These are phyloP conservation scores for Penicillium expansum DNA, from an alignment of 2,329 filamentous ascomycete genomes.

Conservation along the genomic window DNA sequence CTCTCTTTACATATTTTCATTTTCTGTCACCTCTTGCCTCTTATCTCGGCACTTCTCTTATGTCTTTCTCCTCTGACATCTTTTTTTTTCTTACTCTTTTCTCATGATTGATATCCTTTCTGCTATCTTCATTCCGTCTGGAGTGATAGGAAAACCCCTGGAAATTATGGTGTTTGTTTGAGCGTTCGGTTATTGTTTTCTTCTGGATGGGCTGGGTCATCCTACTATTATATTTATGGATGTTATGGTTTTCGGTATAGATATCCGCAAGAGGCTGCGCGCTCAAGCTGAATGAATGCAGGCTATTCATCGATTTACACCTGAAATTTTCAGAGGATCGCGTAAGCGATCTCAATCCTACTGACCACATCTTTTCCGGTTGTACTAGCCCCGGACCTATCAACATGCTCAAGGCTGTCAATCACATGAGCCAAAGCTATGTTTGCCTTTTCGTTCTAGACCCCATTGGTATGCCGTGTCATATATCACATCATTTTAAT, in stretches of 20 bases:
- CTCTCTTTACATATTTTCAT: constrained; percentile 3
- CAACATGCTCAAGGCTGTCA: not conserved
- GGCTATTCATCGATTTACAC: constrained; percentile 9
- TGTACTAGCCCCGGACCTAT: not conserved
- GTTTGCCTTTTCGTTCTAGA: too few relatives aligned
- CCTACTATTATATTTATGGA: constrained; percentile 8
- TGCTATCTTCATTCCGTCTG: constrained; percentile 14
- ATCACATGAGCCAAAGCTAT: not conserved
- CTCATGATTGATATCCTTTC: constrained; percentile 29
- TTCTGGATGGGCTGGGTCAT: not conserved
- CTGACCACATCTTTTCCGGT: not conserved
- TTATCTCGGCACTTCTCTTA: constrained; percentile 1
- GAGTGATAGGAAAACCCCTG: not conserved
- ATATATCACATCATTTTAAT: not conserved
- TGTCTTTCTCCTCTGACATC: not conserved
- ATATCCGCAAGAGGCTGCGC: constrained; percentile 8
- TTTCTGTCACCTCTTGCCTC: not conserved
- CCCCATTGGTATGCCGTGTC: not conserved
- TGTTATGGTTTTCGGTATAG: constrained; percentile 5
- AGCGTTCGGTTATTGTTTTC: not conserved
- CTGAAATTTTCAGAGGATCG: not conserved
- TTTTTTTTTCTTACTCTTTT: constrained; percentile 11
- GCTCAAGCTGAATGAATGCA: constrained; percentile 13
- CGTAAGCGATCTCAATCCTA: not conserved
- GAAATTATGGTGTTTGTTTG: constrained; percentile 3